A percentile compares a stretch with the other conserved stretches of the same genome.
Conservation (phyloP, 306 rosid genomes). For the Corylus heterophylla region DNA sequence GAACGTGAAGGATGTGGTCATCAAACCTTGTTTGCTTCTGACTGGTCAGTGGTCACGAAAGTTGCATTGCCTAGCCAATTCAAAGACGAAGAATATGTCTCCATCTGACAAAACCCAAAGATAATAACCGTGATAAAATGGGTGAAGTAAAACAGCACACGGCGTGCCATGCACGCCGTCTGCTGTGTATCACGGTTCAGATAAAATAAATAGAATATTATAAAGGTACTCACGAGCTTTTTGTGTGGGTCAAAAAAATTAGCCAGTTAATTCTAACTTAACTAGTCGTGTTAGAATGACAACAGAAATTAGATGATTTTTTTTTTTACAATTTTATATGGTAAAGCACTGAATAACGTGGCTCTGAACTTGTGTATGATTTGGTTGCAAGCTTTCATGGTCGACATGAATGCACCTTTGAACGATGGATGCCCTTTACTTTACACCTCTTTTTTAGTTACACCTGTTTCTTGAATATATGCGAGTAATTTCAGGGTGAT, state of each 20-base stretch:
- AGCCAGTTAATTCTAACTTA: no score
- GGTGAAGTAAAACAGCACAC: no score
- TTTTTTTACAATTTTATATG: no score
- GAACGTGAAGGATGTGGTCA: constrained; percentile 23
- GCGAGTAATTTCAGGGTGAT: background rate
- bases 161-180: no score
- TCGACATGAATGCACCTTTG: background rate
- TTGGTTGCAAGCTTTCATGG: background rate
- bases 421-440: background rate
- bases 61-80: constrained; percentile 29
- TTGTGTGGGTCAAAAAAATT: no score
- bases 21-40: constrained; percentile 38
- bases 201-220: no score
- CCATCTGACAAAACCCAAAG: constrained; percentile 12
- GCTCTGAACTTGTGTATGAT: background rate
- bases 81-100: constrained; percentile 22
- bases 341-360: no score
- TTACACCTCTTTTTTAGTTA: background rate
- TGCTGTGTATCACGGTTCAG: no score
- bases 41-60: constrained; percentile 39
- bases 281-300: no score
- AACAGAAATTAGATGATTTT: no score
- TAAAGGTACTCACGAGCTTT: no score
- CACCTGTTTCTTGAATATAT: background rate
- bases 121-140: no score